Evolutionary conservation across 495 filamentous ascomycete genomes (phyloP).

Genomic region (Penicillium odoratum): DNA sequence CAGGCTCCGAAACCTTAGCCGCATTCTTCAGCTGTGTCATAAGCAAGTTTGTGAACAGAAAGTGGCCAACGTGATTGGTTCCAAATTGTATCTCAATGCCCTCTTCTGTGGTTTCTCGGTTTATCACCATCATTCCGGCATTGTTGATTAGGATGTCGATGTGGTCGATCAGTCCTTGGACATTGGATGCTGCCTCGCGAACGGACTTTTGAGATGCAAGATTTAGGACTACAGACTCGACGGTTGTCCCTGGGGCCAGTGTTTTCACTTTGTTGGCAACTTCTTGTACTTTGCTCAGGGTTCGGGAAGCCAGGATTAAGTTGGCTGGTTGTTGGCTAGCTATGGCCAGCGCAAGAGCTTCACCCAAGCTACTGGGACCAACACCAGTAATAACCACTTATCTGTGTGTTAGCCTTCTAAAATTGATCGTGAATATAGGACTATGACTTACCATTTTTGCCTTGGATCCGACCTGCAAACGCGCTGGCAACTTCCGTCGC

Average conservation of each 20-base stretch:
- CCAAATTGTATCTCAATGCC: slow-evolving; percentile 73
- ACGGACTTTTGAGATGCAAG: slow-evolving; percentile 23
- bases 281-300: slow-evolving; percentile 47
- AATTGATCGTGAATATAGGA: not conserved
- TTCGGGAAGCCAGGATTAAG: slow-evolving; percentile 57
- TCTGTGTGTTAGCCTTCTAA: not conserved
- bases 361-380: slow-evolving; percentile 53
- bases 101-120: slow-evolving; percentile 50
- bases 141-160: slow-evolving; percentile 54
- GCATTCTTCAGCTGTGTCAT: slow-evolving; percentile 58
- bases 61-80: slow-evolving; percentile 72
- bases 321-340: slow-evolving; percentile 51
- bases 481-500: slow-evolving; percentile 42
- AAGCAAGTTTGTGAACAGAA: slow-evolving; percentile 62
- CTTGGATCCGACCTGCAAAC: slow-evolving; percentile 40
- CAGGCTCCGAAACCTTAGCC: slow-evolving; percentile 20
- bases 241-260: not conserved
- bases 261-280: slow-evolving; percentile 41
- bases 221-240: slow-evolving; percentile 11
- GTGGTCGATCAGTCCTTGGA: slow-evolving; percentile 13
- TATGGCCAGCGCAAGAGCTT: slow-evolving; percentile 51
- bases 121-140: slow-evolving; percentile 64
- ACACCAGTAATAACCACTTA: slow-evolving; percentile 52
- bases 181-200: slow-evolving; percentile 13
- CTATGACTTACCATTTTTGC: slow-evolving; percentile 27